Conservation (phyloP, 352 stramenopile genomes). For the Pythium dissimile region DNA sequence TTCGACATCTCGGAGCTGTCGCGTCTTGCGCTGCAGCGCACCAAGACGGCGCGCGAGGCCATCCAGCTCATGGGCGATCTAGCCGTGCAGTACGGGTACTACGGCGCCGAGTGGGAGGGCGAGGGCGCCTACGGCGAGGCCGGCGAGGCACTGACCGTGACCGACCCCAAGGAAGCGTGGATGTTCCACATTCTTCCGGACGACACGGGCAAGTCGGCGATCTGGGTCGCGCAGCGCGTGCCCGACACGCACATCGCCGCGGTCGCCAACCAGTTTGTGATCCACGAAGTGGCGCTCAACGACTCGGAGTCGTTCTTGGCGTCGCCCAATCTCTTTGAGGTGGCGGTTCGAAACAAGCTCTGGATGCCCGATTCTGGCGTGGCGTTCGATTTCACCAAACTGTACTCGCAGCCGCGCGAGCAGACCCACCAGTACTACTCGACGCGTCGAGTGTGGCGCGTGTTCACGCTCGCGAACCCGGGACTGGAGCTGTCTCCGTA, state of each 20-base stretch:
- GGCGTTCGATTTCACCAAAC: slow-evolving; percentile 88
- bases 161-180: slow-evolving; percentile 90
- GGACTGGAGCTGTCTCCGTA: slow-evolving; percentile 61
- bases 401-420: slow-evolving; percentile 71
- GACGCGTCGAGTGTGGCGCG: slow-evolving; percentile 88
- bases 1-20: slow-evolving; percentile 88
- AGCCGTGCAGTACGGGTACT: slow-evolving; percentile 91
- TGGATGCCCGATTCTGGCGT: slow-evolving; percentile 55
- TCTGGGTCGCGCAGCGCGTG: slow-evolving; percentile 93
- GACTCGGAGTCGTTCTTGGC: slow-evolving; percentile 86
- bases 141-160: slow-evolving; percentile 89
- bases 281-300: slow-evolving; percentile 81
- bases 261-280: slow-evolving; percentile 95
- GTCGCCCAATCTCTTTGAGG: slow-evolving; percentile 82
- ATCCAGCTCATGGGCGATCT: slow-evolving; percentile 93
- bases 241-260: slow-evolving; percentile 78
- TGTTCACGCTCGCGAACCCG: slow-evolving; percentile 82
- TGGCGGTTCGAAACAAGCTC: slow-evolving; percentile 81
- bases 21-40: slow-evolving; percentile 85
- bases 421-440: slow-evolving; percentile 76
- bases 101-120: slow-evolving; percentile 85
- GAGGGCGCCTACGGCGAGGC: slow-evolving; percentile 58
- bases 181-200: slow-evolving; percentile 96
- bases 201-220: slow-evolving; percentile 87
- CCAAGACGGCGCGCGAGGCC: slow-evolving; percentile 72